Base-by-base conservation (phyloP, 495 filamentous ascomycete genomes). In the Podospora comata region DNA sequence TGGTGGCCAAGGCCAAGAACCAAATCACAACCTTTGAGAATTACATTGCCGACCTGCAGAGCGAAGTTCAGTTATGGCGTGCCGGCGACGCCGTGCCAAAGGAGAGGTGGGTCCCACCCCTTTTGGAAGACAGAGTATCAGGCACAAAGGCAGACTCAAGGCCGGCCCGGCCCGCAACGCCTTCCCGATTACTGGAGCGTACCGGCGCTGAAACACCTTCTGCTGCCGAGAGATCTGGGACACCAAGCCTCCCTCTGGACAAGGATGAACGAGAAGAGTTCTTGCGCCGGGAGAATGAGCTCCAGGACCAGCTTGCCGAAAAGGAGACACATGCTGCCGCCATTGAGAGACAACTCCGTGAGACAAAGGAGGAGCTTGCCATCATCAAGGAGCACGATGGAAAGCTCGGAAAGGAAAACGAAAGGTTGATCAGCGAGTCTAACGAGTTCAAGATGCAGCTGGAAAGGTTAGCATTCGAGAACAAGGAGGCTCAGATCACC, bases 231-330 rank as follows among this genome's bases (percentile, higher is more conserved):
- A 85, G 93, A n/a, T 87, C 92, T 13, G 90, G 89, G 28, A 97
- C 93, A 2, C 93, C 93, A 18, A 93, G 90, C 78, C 83, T 97
- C 67, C 87, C 90, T 34, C 83, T 98, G 63, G 95, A 99, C 60
- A 97, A 96, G 80, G 95, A 99, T 69, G 95, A 99, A 79, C 88
- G 92, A 66, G 95, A 99, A 70, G 95, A 99, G 75, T 99, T 98
- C 77, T 81, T 99, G 60, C 86, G 93, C 69, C 89, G 95, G 54
- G 95, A 99, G 78, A 99, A 98, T 71, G 95, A 98, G 74, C 83
- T 99, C 18, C 95, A 99, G 71, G 95, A 98, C 74, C 95, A 98
- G 80, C 82, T 99, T 58, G 88, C 95, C 5, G 95, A 99, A 77
- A 95, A 90, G 75, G 95, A 99, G 77, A 88, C 90, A 0, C 88